Conservation (phyloP, 2,329 filamentous ascomycete genomes). For the Trichoderma sp. region DNA sequence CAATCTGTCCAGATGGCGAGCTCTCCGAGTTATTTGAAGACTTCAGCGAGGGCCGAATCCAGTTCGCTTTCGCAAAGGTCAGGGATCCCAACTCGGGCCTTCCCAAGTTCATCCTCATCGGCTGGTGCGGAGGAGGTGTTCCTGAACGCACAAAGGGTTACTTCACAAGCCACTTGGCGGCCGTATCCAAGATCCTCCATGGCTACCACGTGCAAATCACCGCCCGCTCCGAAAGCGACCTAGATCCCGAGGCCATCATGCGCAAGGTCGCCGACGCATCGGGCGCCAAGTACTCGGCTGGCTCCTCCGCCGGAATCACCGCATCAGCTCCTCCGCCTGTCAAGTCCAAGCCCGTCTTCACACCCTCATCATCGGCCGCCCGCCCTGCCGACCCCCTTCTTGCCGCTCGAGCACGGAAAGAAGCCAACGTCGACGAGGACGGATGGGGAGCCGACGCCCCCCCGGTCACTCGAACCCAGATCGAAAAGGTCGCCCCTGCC, state of each 20-base stretch:
- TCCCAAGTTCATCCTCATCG: conserved; percentile 90
- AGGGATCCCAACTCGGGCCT: conserved; percentile 89
- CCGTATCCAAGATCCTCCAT: conserved; percentile 89
- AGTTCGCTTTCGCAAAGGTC: conserved; percentile 96
- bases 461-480: conserved; percentile 79
- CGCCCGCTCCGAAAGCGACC: conserved; percentile 84
- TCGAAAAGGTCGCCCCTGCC: conserved; percentile 89
- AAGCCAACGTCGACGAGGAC: conserved; percentile 71
- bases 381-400: conserved; percentile 67
- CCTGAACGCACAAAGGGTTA: conserved; percentile 99
- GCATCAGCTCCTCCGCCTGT: conserved; percentile 66
- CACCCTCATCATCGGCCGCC: conserved; percentile 64
- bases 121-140: conserved; percentile 96
- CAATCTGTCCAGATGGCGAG: conserved; percentile 71
- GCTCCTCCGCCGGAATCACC: conserved; percentile 57
- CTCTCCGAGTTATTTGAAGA: conserved; percentile 88
- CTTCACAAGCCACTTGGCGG: conserved; percentile 90
- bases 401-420: conserved; percentile 63
- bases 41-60: conserved; percentile 93
- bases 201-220: conserved; percentile 98
- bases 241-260: conserved; percentile 84
- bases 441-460: conserved; percentile 96
- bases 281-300: conserved; percentile 87
- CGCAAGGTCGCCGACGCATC: conserved; percentile 95
- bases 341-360: conserved; percentile 89